Base-by-base conservation (phyloP, 108 stramenopile species). In the Cafeteria roenbergensis region DNA sequence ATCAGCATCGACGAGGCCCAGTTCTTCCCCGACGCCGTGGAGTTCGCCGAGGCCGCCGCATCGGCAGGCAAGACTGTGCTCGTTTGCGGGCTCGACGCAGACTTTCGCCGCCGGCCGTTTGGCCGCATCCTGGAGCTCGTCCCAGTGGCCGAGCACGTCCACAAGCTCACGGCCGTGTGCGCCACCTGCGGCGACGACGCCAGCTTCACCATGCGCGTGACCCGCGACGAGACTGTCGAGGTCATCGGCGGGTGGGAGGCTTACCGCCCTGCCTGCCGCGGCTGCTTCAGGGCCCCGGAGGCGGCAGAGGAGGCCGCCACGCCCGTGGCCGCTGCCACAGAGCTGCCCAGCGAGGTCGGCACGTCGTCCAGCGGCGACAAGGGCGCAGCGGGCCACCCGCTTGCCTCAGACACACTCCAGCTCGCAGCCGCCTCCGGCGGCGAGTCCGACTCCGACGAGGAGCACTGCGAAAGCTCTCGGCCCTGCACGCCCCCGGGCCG, bases 1-100 rank as follows among this genome's bases (percentile, higher is more conserved):
- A 61, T 61, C n/a, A 27, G 21, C 59, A 38, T 61, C 59, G 59
- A 61, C n/a, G 59, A 61, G n/a, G 59, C 20, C 24, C 59, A 61
- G 37, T 61, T 61, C 59, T 26, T 61, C 22, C 59, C 9, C 22
- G 59, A 61, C 59, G 21, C 30, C 21, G 22, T 2, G 30, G n/a
- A 27, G 21, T 20, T 25, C 34, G 8, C 21, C 59, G n/a, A 26
- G 8, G 24, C 24, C 22, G 17, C 24, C 17, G 9, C 22, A 3
- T 1, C 20, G 2, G 36, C 34, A n/a, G 59, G 59, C 36, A 61
- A 61, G n/a, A 9, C n/a, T 2, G 59, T 61, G 24, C 17, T 61
- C 37, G 30, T 61, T 1, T 6, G 20, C 2, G 59, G 21, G 2
- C 37, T 61, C 21, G 37, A 61, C 59, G 59, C 20, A 8, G n/a